phyloP scores from a whole-genome alignment of 2,329 filamentous ascomycete genomes.

The Clonostachys chloroleuca region DNA sequence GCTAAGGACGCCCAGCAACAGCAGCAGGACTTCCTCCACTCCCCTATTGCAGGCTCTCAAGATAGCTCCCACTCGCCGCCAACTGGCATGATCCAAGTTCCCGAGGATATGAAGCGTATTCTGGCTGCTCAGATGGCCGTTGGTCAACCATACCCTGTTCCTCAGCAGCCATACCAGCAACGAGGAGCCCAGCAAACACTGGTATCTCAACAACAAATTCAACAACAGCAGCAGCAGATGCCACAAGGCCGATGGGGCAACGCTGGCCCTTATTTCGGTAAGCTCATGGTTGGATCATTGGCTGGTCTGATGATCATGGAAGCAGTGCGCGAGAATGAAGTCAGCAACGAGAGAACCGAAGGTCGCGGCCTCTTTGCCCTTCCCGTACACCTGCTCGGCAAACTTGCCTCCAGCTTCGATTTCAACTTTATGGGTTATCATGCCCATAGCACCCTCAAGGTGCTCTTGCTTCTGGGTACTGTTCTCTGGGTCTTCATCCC shows the following conservation, averaged over 20 bases:
- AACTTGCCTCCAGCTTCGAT: constrained; percentile 40
- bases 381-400: constrained; percentile 53
- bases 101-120: constrained; percentile 61
- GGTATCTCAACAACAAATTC: constrained; percentile 46
- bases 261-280: constrained; percentile 56
- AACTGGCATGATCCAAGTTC: constrained; percentile 61
- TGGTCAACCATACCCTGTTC: constrained; percentile 47
- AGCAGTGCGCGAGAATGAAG: constrained; percentile 64
- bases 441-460: constrained; percentile 45
- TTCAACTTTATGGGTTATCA: constrained; percentile 52
- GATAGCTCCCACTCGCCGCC: constrained; percentile 18
- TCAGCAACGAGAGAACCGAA: constrained; percentile 57
- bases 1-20: constrained; percentile 14
- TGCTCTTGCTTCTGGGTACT: constrained; percentile 46
- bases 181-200: constrained; percentile 35
- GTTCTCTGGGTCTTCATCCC: constrained; percentile 52
- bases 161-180: constrained; percentile 38
- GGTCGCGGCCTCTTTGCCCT: constrained; percentile 64
- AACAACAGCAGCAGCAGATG: constrained; percentile 39
- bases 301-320: constrained; percentile 91
- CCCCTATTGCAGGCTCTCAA: constrained; percentile 32
- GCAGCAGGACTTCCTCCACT: constrained; percentile 39
- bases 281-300: constrained; percentile 89
- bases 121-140: constrained; percentile 51
- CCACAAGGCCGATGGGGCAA: constrained; percentile 51